Base-by-base conservation (phyloP, 2,329 filamentous ascomycete species). In the Colletotrichum graminicola region DNA sequence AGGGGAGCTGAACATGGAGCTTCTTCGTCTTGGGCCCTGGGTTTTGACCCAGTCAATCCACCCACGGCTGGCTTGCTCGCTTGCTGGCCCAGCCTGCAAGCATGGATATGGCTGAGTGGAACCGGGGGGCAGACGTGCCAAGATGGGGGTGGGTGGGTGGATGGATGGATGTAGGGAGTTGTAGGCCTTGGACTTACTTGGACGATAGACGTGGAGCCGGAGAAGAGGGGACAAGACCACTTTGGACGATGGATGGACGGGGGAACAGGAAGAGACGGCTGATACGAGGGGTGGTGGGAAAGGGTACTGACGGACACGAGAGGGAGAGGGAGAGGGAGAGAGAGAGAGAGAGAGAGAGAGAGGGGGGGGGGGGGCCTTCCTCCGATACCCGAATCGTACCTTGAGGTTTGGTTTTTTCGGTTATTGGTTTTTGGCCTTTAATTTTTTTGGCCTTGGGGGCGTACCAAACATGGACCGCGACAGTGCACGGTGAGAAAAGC, bases 1-100 rank as follows among this genome's bases (percentile, higher is more conserved):
- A 65, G 62, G 62, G 51, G 62, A 65, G 62, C 62, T 57, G 52
- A 39, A 57, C 39, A 47, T 65, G 62, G 52, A 57, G 61, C 61
- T 55, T 55, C 26, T 34, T 55, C 49, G 61, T 64, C 61, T 55
- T 55, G 61, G 61, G 51, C 32, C 61, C 52, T 34, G 61, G 49
- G 51, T 54, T n/a, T 39, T 64, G 61, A 18, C 11, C 60, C 29
- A 32, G n/a, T 23, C 36, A 32, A 23, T 32, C 34, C 63, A 55
- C 56, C 32, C 36, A 39, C 66, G 23, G 10, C 56, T 59, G 5
- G 41, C 14, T 41, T 41, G 41, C 41, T 43, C 21, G 41, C 41
- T 43, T 43, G 41, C 41, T 43, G 18, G 29, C 29, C n/a, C 43
- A 23, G n/a, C 32, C 21, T 23, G n/a, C 18, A 23, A 47, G 62